Base-by-base conservation (phyloP, 352 stramenopile genomes). In the Aphanomyces invadans region DNA sequence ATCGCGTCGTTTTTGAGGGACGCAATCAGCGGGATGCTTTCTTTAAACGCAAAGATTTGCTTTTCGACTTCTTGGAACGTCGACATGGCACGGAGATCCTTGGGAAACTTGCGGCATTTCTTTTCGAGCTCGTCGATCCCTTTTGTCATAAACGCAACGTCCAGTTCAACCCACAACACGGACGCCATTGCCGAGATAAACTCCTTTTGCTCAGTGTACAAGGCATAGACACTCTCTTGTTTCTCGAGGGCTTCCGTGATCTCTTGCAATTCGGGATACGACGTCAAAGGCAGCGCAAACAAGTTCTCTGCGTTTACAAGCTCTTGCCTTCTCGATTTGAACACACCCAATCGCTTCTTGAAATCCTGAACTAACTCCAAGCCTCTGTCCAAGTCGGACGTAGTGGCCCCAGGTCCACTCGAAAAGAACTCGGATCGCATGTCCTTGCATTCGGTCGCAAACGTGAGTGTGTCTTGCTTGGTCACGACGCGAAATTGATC, bases 1-100 rank as follows among this genome's bases (percentile, higher is more conserved):
- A 98, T 91, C 0, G 91, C 88, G 31, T 97, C 90, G 59, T 97
- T 98, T 72, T 98, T 98, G 0, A 98, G 76, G 68, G 85, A 94
- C 49, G 97, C 86, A 65, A 98, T 97, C 1, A 98, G 73, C 19
- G 92, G 92, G 23, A 98, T 96, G 67, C 84, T 94, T 31, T 97
- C 89, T 66, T 97, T 96, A 68, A 97, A 98, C n/a, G 92, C 84
- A 12, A 87, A 66, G 17, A 98, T 95, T 62, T 95, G 80, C 57
- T 90, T 89, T 69, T 98, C 87, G 9, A 97, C 88, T 69, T 95
- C 83, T 39, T 89, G 75, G 52, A 97, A 98, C 1, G 89, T 97
- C 19, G 88, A 88, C 73, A 96, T 90, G 4, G 83, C 74, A 28
- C 95, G 94, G 2, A 97, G 75, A 1, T 97, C 87, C 64, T 96